Evolutionary conservation across 257 asterid genomes (phyloP).

Genomic region (Solanum tacnaense): DNA sequence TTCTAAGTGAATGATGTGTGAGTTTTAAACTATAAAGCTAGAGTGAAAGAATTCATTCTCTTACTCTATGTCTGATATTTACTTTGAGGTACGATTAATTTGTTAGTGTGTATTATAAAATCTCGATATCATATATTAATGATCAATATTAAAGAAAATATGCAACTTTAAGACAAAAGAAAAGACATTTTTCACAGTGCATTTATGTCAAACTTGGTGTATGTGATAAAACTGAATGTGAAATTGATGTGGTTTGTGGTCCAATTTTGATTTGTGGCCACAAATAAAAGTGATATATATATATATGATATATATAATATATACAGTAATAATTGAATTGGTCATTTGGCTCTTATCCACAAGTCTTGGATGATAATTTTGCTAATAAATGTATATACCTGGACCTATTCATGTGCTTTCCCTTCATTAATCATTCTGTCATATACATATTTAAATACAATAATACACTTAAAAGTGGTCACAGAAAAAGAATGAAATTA

Average conservation of each 20-base stretch:
- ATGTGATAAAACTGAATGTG: background rate
- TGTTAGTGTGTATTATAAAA: background rate
- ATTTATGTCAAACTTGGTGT: slow-evolving; percentile 3
- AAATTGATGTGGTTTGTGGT: background rate
- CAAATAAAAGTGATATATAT: background rate
- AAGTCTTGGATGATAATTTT: background rate
- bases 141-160: background rate
- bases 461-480: background rate
- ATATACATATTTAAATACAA: background rate
- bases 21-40: background rate
- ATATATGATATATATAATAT: too few species aligned
- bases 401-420: background rate
- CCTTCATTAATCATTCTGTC: background rate
- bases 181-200: background rate
- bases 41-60: background rate
- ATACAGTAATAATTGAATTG: background rate
- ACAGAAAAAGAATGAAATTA: background rate
- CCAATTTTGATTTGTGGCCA: background rate
- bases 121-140: background rate
- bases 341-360: background rate
- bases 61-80: background rate
- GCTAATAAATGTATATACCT: background rate
- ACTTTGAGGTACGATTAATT: background rate
- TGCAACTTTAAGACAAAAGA: background rate
- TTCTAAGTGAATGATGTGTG: background rate